Percentiles rank a stretch among this genome's conserved stretches.
Evolutionary conservation across 768 basidiomycete genomes (phyloP).

Genomic region (Collybia sordida): DNA sequence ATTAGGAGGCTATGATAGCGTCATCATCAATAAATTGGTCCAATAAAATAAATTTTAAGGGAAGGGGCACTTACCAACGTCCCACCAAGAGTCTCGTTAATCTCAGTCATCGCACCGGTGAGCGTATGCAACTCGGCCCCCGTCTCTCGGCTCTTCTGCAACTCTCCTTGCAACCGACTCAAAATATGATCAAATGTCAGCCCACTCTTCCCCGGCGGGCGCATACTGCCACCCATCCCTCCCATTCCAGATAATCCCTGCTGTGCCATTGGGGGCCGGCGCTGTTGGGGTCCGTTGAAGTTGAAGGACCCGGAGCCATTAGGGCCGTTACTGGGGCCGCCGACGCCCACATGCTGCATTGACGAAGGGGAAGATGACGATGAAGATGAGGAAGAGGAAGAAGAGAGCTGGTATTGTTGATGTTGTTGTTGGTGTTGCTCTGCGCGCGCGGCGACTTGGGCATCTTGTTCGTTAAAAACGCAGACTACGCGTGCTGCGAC

Average conservation of each 20-base stretch:
- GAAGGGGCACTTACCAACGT: constrained; percentile 54
- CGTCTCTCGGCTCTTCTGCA: constrained; percentile 95
- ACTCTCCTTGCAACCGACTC: constrained; percentile 83
- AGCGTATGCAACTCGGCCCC: constrained; percentile 81
- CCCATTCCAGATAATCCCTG: constrained; percentile 72
- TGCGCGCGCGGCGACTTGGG: constrained; percentile 65
- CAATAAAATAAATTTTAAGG: background rate
- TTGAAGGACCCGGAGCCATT: constrained; percentile 17
- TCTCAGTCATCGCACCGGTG: constrained; percentile 81
- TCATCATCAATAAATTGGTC: background rate
- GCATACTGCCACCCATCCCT: constrained; percentile 71
- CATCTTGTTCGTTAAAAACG: constrained; percentile 85
- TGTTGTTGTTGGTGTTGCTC: constrained; percentile 66
- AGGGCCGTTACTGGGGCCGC: constrained; percentile 13
- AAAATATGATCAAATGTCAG: constrained; percentile 92
- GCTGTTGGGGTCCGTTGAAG: constrained; percentile 39
- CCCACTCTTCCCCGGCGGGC: constrained; percentile 79
- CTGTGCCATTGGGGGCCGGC: constrained; percentile 56
- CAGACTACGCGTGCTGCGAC: constrained; percentile 94
- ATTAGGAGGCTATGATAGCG: constrained; percentile 50
- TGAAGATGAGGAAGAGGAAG: constrained; percentile 14
- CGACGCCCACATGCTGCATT: background rate
- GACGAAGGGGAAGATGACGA: constrained; percentile 7
- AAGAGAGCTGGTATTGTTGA: constrained; percentile 35
- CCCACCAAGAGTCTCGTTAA: constrained; percentile 89